Percentiles rank a stretch among this genome's conserved stretches.
Conservation (phyloP, 345 rosid species). For the Laguncularia racemosa region DNA sequence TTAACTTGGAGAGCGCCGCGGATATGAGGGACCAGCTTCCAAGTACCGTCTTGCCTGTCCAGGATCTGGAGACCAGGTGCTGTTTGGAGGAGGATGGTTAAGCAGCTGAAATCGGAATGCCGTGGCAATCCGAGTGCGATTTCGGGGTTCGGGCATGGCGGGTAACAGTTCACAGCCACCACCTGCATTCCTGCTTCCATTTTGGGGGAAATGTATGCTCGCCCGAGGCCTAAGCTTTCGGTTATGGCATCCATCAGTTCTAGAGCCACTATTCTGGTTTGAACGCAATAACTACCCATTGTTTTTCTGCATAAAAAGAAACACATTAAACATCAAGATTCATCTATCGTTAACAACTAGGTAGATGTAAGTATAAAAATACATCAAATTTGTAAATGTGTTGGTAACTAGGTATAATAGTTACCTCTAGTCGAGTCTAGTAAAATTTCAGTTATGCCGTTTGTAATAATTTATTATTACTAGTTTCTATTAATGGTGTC, state of each 20-base stretch:
- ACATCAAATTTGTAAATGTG: too few relatives aligned
- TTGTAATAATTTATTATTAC: too few relatives aligned
- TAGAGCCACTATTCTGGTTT: slow-evolving; percentile 30
- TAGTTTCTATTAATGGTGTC: too few relatives aligned
- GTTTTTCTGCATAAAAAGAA: slow-evolving; percentile 28
- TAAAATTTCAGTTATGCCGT: too few relatives aligned
- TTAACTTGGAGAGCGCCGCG: slow-evolving; percentile 54
- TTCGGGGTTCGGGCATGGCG: slow-evolving; percentile 47
- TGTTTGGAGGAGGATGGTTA: slow-evolving; percentile 48
- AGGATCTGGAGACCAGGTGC: slow-evolving; percentile 48
- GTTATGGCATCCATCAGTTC: slow-evolving; percentile 41
- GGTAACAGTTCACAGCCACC: slow-evolving; percentile 48
- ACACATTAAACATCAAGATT: too few relatives aligned
- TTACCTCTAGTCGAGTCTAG: too few relatives aligned
- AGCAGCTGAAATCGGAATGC: slow-evolving; percentile 58
- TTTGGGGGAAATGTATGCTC: slow-evolving; percentile 26
- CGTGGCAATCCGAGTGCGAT: slow-evolving; percentile 47
- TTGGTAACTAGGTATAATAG: too few relatives aligned
- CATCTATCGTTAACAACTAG: too few relatives aligned
- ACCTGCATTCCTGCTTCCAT: slow-evolving; percentile 57
- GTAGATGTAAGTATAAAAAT: too few relatives aligned
- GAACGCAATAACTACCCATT: slow-evolving; percentile 41
- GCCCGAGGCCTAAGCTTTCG: slow-evolving; percentile 45
- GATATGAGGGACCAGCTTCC: slow-evolving; percentile 38
- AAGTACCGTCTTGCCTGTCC: slow-evolving; percentile 24